A percentile compares a stretch with the other conserved stretches of the same genome.
These are phyloP conservation scores for Bonia amplexicaulis DNA, from an alignment of 176 grass and related monocot species.

Conservation along the genomic window DNA sequence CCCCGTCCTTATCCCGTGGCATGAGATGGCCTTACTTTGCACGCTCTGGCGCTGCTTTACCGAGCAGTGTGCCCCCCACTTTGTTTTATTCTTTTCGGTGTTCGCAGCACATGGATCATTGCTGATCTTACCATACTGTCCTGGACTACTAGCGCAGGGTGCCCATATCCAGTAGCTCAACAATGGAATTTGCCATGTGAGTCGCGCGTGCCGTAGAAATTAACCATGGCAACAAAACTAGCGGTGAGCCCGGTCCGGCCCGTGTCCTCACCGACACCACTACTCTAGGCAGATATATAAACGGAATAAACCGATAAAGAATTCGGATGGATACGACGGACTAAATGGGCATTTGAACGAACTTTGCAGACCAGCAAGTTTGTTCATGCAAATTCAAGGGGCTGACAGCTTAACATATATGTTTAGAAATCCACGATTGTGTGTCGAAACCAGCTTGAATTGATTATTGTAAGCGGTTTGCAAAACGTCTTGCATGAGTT, in stretches of 20 bases:
- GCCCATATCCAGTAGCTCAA: background rate
- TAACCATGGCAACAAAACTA: background rate
- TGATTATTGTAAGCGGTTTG: background rate
- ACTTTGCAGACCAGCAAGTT: no score
- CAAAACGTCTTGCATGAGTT: background rate
- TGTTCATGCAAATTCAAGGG: background rate
- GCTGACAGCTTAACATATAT: no score
- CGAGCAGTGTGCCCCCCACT: constrained; percentile 4
- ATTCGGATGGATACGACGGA: background rate
- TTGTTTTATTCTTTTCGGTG: background rate
- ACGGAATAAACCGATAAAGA: background rate
- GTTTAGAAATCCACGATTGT: background rate
- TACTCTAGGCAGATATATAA: background rate
- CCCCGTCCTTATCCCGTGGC: background rate
- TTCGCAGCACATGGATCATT: background rate
- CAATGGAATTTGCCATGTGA: background rate
- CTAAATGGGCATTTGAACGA: no score
- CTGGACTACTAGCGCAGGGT: no score
- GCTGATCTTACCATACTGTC: background rate
- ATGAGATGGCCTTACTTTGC: background rate
- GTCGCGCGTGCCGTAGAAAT: background rate
- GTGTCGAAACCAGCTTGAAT: background rate
- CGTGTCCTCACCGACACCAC: background rate
- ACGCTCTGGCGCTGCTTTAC: constrained; percentile 29
- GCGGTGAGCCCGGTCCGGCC: background rate